Evolutionary conservation across 2,329 filamentous ascomycete species (phyloP).

Genomic region (Trichoderma semiorbis): DNA sequence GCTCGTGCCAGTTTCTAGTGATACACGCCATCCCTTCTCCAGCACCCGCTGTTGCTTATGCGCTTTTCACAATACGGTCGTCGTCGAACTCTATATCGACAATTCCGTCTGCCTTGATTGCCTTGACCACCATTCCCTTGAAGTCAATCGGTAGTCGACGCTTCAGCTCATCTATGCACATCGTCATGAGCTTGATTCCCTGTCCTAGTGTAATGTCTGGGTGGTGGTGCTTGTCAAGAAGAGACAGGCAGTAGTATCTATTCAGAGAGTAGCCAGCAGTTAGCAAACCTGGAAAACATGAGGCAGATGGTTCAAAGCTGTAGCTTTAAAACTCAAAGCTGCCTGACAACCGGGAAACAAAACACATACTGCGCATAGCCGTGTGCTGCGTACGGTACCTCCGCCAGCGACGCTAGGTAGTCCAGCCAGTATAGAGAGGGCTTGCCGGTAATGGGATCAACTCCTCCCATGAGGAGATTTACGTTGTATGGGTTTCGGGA

Average conservation of each 20-base stretch:
- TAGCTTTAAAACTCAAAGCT: background rate
- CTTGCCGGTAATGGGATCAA: conserved; percentile 87
- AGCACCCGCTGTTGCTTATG: conserved; percentile 38
- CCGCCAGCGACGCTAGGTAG: conserved; percentile 84
- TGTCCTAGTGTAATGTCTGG: conserved; percentile 86
- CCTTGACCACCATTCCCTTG: conserved; percentile 94
- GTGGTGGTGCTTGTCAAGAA: conserved; percentile 97
- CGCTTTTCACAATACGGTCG: conserved; percentile 64
- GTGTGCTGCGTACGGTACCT: conserved; percentile 92
- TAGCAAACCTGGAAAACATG: background rate
- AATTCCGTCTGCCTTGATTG: conserved; percentile 91
- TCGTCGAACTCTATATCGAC: conserved; percentile 82
- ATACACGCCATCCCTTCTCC: conserved; percentile 32
- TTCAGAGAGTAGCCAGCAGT: conserved; percentile 10
- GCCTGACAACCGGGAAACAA: background rate
- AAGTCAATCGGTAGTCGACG: conserved; percentile 96
- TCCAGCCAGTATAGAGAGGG: conserved; percentile 96
- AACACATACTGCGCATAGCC: conserved; percentile 86
- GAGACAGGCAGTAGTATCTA: conserved; percentile 95
- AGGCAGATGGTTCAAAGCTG: background rate
- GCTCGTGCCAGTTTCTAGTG: conserved; percentile 29
- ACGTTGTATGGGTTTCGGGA: conserved; percentile 95
- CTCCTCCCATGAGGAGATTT: conserved; percentile 90
- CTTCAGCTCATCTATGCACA: conserved; percentile 98
- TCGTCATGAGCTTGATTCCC: conserved; percentile 85